Percentiles rank a stretch among this genome's conserved stretches.
phyloP scores from a whole-genome alignment of 169 alveolate species.

The Besnoitia besnoiti region DNA sequence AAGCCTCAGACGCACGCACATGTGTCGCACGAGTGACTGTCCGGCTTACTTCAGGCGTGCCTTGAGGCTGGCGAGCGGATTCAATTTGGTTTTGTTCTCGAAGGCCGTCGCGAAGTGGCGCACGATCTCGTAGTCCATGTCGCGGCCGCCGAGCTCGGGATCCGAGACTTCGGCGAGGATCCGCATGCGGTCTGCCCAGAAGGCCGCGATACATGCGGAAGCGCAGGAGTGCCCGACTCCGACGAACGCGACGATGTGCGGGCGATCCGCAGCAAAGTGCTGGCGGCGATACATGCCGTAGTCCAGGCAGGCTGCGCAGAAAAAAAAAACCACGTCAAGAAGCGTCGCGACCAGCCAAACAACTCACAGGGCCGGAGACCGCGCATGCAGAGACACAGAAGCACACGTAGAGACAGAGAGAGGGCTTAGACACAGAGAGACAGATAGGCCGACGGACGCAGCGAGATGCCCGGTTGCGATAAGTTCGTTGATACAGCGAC shows the following conservation, averaged over 20 bases:
- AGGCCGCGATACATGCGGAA: constrained; percentile 94
- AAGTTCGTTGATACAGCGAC: background rate
- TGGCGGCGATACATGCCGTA: constrained; percentile 96
- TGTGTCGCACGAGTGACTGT: too few species aligned
- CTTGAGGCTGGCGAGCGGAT: constrained; percentile 90
- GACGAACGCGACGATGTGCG: constrained; percentile 92
- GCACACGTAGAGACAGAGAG: background rate
- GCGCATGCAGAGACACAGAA: background rate
- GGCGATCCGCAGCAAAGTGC: constrained; percentile 79
- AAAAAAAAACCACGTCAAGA: background rate
- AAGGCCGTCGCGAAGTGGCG: constrained; percentile 89
- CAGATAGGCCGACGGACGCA: background rate
- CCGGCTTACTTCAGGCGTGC: constrained; percentile 87
- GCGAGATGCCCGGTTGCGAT: too few species aligned
- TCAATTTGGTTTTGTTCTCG: constrained; percentile 84
- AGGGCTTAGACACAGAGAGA: too few species aligned
- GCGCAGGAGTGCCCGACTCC: constrained; percentile 72
- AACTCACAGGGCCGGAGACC: too few species aligned
- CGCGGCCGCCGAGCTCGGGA: constrained; percentile 95
- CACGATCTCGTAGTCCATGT: constrained; percentile 91
- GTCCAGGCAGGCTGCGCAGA: constrained; percentile 88
- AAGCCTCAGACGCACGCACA: too few species aligned
- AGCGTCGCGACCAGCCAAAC: background rate
- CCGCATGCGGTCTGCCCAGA: constrained; percentile 78
- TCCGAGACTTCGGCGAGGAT: constrained; percentile 92